phyloP scores from a whole-genome alignment of 257 asterid genomes.

The Fraxinus pennsylvanica region DNA sequence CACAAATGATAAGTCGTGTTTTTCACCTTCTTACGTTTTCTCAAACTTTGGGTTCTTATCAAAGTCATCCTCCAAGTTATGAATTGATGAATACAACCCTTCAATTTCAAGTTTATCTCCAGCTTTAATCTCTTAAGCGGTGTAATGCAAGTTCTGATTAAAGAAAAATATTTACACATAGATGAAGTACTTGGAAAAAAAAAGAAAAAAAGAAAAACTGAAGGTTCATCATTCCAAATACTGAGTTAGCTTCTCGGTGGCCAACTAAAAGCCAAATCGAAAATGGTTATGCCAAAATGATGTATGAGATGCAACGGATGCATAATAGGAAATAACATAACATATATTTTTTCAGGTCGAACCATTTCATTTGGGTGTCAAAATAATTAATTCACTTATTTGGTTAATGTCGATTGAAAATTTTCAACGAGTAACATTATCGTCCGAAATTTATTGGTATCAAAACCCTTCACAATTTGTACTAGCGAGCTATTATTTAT shows the following conservation, averaged over 20 bases:
- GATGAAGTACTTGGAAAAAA: not conserved
- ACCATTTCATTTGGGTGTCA: too few relatives aligned
- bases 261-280: not conserved
- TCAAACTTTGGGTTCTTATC: too few relatives aligned
- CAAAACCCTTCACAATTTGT: too few relatives aligned
- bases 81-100: too few relatives aligned
- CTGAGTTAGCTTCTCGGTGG: not conserved
- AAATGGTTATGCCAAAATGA: constrained; percentile 4
- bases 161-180: constrained; percentile 31
- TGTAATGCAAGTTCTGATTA: constrained; percentile 82
- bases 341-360: not conserved
- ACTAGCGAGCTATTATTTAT: too few relatives aligned
- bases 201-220: not conserved
- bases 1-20: too few relatives aligned
- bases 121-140: constrained; percentile 95
- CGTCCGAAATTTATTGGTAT: too few relatives aligned
- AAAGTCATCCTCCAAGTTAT: too few relatives aligned
- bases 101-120: constrained; percentile 30
- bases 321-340: not conserved
- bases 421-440: too few relatives aligned
- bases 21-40: too few relatives aligned
- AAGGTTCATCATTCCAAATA: constrained; percentile 20
- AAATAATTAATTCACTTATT: too few relatives aligned
- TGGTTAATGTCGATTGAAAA: too few relatives aligned
- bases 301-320: not conserved